These are phyloP conservation scores for Straminergon stramineum DNA, from an alignment of 225 moss, liverwort and hornwort species.

Conservation along the genomic window DNA sequence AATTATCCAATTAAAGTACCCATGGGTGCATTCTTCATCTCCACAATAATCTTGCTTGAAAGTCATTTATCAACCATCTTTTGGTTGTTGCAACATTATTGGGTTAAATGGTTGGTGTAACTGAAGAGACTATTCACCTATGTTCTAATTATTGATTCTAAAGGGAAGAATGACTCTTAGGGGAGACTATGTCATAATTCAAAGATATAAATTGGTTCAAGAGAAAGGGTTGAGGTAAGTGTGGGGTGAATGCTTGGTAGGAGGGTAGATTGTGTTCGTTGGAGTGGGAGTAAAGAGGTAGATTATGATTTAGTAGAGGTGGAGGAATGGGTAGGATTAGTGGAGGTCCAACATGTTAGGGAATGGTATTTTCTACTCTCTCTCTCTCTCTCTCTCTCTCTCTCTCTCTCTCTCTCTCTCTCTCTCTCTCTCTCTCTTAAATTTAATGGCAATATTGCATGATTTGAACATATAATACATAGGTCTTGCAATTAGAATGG, in stretches of 20 bases:
- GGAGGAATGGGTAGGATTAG: not conserved
- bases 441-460: not conserved
- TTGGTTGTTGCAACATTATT: accelerated
- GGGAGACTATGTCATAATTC: not conserved
- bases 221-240: not conserved
- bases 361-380: too few species aligned
- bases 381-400: too few species aligned
- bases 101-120: not conserved
- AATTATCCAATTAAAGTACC: accelerated
- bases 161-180: not conserved
- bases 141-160: too few species aligned
- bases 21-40: not conserved
- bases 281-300: not conserved
- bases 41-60: accelerated
- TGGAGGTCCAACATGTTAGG: not conserved
- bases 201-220: not conserved
- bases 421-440: too few species aligned
- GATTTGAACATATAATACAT: not conserved
- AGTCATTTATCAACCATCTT: not conserved
- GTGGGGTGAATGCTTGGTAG: accelerated
- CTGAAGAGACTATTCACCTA: not conserved
- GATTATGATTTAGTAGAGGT: not conserved
- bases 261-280: not conserved
- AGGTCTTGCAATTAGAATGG: not conserved
- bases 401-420: too few species aligned